Evolutionary conservation across 163 green algal species (phyloP).

Genomic region (Coccomyxa subellipsoidea): DNA sequence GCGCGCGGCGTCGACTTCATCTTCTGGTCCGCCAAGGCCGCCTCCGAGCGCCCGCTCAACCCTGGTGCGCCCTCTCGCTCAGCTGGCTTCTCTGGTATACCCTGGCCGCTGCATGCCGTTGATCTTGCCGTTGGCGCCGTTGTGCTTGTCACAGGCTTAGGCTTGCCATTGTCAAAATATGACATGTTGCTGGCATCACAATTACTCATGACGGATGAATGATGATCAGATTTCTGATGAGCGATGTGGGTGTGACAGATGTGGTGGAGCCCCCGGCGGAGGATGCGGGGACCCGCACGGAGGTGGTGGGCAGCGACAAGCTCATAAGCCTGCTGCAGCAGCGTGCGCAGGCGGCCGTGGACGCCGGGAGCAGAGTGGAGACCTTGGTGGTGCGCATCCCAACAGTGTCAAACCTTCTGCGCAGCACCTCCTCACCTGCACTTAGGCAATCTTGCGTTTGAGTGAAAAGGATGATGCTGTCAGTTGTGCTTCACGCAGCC

Average conservation of each 20-base stretch:
- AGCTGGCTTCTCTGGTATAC: no score
- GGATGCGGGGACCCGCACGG: slow-evolving; percentile 20
- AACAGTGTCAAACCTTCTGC: no score
- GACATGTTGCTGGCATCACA: no score
- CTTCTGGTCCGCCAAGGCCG: slow-evolving; percentile 87
- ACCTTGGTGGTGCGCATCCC: neutral
- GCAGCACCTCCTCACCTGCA: neutral
- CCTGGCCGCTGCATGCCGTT: no score
- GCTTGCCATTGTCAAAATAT: no score
- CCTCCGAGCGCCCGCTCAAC: slow-evolving; percentile 31
- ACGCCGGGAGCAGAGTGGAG: neutral
- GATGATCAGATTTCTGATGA: no score
- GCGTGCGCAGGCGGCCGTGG: slow-evolving; percentile 37
- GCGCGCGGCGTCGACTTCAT: slow-evolving; percentile 55
- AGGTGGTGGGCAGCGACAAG: slow-evolving; percentile 65
- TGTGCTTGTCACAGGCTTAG: no score
- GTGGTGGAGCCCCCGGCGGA: neutral
- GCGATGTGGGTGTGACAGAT: neutral
- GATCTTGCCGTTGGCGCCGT: no score
- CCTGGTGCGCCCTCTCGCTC: neutral
- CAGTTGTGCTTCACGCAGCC: no score
- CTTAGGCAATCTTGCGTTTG: no score
- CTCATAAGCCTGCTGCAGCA: slow-evolving; percentile 69
- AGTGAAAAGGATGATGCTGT: no score
- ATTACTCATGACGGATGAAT: no score